Conservation (phyloP, 1,139 yeast species). For the Magnusiomyces paraingens region DNA sequence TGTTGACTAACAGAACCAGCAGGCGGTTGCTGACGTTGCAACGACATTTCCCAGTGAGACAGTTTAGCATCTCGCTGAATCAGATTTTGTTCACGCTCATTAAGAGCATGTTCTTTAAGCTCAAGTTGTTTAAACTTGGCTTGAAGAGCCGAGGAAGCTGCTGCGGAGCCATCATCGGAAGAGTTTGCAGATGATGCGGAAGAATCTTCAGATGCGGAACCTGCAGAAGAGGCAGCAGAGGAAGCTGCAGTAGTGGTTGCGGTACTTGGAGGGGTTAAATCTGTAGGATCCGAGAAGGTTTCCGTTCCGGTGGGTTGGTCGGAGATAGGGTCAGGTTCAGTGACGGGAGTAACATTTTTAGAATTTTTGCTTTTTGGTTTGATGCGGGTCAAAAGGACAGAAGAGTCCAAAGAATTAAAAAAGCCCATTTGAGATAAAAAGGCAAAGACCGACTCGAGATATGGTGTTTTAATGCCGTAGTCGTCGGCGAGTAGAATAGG, state of each 20-base stretch:
- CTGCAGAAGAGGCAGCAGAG: background rate
- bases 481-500: constrained; percentile 87
- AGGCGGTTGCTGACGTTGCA: constrained; percentile 4
- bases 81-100: constrained; percentile 9
- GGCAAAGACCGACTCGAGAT: constrained; percentile 80
- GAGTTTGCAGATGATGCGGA: constrained; percentile 1
- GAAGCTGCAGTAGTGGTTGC: background rate
- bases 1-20: background rate
- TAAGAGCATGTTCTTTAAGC: constrained; percentile 8
- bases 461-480: constrained; percentile 77
- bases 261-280: background rate
- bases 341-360: background rate
- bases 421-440: constrained; percentile 14
- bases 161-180: constrained; percentile 1
- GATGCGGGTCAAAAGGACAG: constrained; percentile 9
- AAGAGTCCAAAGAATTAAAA: constrained; percentile 7
- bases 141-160: background rate
- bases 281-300: background rate
- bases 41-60: constrained; percentile 6
- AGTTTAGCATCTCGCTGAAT: constrained; percentile 10
- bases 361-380: too few relatives aligned
- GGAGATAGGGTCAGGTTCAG: too few relatives aligned
- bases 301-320: too few relatives aligned
- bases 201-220: background rate
- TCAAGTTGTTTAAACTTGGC: constrained; percentile 5